Evolutionary conservation across 768 basidiomycete genomes (phyloP), one percentile per base, ranked within the genome.

Genomic region (Tylopilus sp.): DNA sequence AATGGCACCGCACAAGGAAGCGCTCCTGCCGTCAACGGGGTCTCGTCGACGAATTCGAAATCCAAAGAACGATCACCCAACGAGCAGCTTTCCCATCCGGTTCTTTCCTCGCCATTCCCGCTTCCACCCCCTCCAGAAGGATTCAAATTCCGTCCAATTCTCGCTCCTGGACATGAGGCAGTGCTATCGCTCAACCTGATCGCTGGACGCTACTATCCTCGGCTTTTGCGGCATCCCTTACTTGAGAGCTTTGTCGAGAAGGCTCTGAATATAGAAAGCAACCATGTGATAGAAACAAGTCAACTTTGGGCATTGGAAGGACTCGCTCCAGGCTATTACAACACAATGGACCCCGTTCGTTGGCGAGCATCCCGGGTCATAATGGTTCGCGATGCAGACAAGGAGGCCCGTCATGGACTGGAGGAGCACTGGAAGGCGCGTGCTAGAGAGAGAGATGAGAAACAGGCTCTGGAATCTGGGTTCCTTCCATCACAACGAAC

Each of bases 161-260:
- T 90, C 14, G 62, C 74, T 3, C 72, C 81, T 8, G 85, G 80
- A 0, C 66, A 79, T 54, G 88, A 92, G 67, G 78, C 78, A 16
- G 78, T 87, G 19, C 57, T 90, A n/a, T 83, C 83, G 3, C 74
- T 92, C 37, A 80, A 82, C 31, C 72, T 90, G 43, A 76, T 94
- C 55, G 82, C 82, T 29, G 92, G 92, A 29, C 77, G 92, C 50
- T 93, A 93, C 66, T 93, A 93, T 64, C 87, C 90, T 6, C 72
- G 76, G 7, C 74, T 93, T 31, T 75, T 91, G 22, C 63, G 73
- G 21, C 87, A 90, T 62, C 87, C 87, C 1, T 72, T 84, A 31
- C 69, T 91, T 19, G 68, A 67, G 13, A 66, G 71, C 5, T 60
- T 59, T 21, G 62, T 87, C 4, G 61, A 71, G 28, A 61, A 71